These are phyloP conservation scores for Coemansia sp. DNA, from an alignment of 192 early-diverging fungal species.

Conservation along the genomic window DNA sequence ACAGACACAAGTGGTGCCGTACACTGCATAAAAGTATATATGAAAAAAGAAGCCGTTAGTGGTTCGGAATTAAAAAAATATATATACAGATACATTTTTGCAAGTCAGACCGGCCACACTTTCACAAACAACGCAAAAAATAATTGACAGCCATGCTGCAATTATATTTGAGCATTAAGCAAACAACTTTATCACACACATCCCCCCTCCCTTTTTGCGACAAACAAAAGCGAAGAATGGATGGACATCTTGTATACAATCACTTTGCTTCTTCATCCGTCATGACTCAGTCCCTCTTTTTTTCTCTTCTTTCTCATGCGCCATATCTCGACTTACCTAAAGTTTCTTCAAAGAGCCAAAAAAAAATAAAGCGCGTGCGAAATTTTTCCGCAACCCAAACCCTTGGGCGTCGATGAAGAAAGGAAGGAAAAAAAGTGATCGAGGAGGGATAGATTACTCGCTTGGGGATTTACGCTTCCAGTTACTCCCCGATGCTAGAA, in stretches of 20 bases:
- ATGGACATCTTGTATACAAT: background rate
- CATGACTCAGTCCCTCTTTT: background rate
- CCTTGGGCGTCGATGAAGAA: background rate
- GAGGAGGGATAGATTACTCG: background rate
- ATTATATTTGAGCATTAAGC: background rate
- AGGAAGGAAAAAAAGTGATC: background rate
- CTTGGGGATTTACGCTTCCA: slow-evolving; percentile 1
- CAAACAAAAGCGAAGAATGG: background rate
- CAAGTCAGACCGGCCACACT: background rate
- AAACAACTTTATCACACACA: background rate
- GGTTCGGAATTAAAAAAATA: background rate
- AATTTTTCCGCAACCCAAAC: background rate
- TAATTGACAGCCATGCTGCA: background rate
- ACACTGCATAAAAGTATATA: background rate
- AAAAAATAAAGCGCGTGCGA: background rate
- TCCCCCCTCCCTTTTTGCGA: background rate
- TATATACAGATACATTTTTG: background rate
- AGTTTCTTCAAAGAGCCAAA: background rate
- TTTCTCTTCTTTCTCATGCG: background rate
- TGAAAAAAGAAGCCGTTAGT: background rate
- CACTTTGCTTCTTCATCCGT: background rate
- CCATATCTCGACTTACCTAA: background rate
- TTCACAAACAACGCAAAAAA: background rate
- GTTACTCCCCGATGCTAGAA: background rate
- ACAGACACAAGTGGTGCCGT: background rate